These are phyloP conservation scores for Meyerozyma carpophila DNA, from an alignment of 1,139 yeast species.

Conservation along the genomic window DNA sequence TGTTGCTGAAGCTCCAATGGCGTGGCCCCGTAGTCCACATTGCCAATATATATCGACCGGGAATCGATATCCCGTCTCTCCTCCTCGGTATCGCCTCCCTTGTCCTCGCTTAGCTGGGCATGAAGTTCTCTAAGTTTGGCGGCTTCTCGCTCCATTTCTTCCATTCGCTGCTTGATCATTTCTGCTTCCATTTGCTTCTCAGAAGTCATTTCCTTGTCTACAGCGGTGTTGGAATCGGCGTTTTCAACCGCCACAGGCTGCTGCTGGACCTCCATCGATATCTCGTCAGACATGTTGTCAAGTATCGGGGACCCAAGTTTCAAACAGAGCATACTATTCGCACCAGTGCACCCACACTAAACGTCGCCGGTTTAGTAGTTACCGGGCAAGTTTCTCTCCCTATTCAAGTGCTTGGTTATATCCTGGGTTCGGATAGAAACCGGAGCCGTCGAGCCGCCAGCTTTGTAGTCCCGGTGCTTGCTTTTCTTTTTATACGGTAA, in stretches of 20 bases:
- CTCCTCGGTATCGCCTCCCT: constrained; percentile 18
- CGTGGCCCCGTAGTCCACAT: constrained; percentile 74
- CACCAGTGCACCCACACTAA: constrained; percentile 1
- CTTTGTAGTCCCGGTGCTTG: constrained; percentile 11
- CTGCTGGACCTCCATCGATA: constrained; percentile 13
- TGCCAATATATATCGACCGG: constrained; percentile 81
- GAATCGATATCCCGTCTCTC: constrained; percentile 53
- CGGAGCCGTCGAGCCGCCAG: constrained; percentile 11
- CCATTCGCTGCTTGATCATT: constrained; percentile 10
- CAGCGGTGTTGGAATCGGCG: constrained; percentile 3
- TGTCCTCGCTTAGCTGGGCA: constrained; percentile 13
- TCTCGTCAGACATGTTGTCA: constrained; percentile 16
- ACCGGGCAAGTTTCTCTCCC: constrained; percentile 34
- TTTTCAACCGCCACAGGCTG: constrained; percentile 8
- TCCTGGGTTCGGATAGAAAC: constrained; percentile 20
- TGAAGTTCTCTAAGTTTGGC: constrained; percentile 23
- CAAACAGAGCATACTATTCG: not conserved
- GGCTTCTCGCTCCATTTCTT: constrained; percentile 26
- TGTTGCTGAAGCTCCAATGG: constrained; percentile 80
- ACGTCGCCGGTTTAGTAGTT: not conserved
- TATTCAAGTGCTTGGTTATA: constrained; percentile 19
- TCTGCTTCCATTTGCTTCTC: constrained; percentile 8
- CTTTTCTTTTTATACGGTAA: constrained; percentile 20
- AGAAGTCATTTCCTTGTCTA: constrained; percentile 13
- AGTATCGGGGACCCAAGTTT: not conserved